Evolutionary conservation across 768 basidiomycete genomes (phyloP), one percentile per base, ranked within the genome.

Genomic region (Phaffia australis): DNA sequence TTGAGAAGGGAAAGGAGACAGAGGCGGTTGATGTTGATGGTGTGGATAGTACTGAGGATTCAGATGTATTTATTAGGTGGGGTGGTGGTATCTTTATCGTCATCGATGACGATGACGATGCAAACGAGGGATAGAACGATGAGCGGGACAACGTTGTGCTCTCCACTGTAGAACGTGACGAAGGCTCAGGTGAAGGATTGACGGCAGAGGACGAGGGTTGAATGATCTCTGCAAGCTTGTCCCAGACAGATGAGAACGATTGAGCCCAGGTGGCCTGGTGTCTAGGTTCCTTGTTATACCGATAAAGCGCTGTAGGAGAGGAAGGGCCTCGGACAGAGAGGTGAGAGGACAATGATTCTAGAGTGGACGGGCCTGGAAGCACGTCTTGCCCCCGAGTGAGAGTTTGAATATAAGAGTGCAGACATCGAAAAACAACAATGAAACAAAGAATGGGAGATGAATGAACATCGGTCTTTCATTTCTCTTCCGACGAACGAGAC

Each of bases 81-180:
- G 63, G 55, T 2, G 63, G 54, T 3, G 63, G 63, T 27, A 51
- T 63, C 52, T 51, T 64, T 18, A 51, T 64, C 23, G 47, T 64
- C 15, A 51, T 50, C 21, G 60, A 61, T 7, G 60, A 50, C 2
- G 60, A 61, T 14, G 60, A 61, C n/a, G 60, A 50, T 1, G 60
- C 29, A 15, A 48, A 58, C 11, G 57, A 11, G 32, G 57, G 35
- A n/a, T 32, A 59, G 58, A 47, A 59, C n/a, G 19, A 25, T 32
- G 35, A 59, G 35, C 5, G 58, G n/a, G 58, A 59, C 58, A 42
- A 32, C n/a, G 58, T 3, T 32, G 15, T 30, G 19, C 32, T 35
- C 4, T 58, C 35, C 35, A 42, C 35, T 42, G 35, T 42, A 42
- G 35, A 42, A 42, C 35, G 35, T 42, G 35, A 42, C 11, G 35